Evolutionary conservation across 768 basidiomycete genomes (phyloP).

Genomic region (Chalciporus piperatus): DNA sequence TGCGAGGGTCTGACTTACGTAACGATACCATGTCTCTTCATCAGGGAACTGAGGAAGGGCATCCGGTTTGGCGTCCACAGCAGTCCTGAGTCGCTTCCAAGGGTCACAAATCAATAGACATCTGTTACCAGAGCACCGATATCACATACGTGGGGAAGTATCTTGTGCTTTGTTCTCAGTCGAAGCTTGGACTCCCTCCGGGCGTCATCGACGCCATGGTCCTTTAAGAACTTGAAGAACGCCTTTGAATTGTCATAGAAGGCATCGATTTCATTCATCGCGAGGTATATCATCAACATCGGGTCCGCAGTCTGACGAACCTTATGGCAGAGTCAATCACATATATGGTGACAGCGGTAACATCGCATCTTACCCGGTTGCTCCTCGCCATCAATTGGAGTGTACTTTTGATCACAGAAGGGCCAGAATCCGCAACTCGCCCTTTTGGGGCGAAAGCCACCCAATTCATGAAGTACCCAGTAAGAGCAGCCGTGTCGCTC

Average conservation of each 20-base stretch:
- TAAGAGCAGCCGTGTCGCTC: conserved; percentile 30
- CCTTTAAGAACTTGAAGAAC: conserved; percentile 35
- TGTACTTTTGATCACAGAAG: neutral
- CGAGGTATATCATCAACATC: conserved; percentile 1
- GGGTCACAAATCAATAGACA: too few relatives aligned
- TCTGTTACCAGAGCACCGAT: neutral
- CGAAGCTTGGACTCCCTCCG: conserved; percentile 15
- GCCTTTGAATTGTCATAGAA: conserved; percentile 38
- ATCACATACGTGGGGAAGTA: conserved; percentile 40
- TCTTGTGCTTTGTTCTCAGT: conserved; percentile 28
- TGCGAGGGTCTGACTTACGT: conserved; percentile 17
- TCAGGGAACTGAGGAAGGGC: conserved; percentile 34
- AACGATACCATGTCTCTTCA: conserved; percentile 35
- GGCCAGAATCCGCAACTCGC: conserved; percentile 7
- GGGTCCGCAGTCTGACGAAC: conserved; percentile 3
- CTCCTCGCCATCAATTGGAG: conserved; percentile 13
- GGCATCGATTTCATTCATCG: conserved; percentile 12
- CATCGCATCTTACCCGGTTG: conserved; percentile 14
- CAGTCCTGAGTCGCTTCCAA: conserved; percentile 32
- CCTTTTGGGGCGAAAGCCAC: conserved; percentile 1
- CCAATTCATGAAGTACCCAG: conserved; percentile 53
- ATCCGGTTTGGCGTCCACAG: conserved; percentile 22
- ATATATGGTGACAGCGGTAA: neutral
- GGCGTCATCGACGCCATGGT: conserved; percentile 23
- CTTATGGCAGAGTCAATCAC: conserved; percentile 8